Conservation (phyloP, 78 protist species). For the Isochrysis galbana region DNA sequence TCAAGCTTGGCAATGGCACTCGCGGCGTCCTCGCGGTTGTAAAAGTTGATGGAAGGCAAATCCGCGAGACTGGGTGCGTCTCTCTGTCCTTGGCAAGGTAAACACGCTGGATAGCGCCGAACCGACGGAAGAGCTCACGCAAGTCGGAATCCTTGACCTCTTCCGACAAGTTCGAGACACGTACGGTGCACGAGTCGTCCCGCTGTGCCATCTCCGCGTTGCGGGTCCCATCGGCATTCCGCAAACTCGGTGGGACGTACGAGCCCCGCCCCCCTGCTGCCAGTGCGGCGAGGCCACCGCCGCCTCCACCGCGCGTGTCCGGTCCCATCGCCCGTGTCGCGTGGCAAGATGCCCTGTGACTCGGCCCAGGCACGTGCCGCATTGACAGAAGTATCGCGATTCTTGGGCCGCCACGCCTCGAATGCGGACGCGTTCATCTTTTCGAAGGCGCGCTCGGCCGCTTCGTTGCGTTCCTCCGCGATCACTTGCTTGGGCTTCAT, state of each 20-base stretch:
- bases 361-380: constrained; percentile 10
- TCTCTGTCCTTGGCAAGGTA: constrained; percentile 55
- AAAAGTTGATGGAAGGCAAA: constrained; percentile 59
- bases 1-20: constrained; percentile 38
- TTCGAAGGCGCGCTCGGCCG: constrained; percentile 17
- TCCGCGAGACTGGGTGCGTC: constrained; percentile 52
- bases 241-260: constrained; percentile 21
- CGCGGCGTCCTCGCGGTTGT: constrained; percentile 42
- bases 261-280: not conserved
- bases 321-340: not conserved
- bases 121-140: constrained; percentile 60
- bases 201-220: not conserved
- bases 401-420: constrained; percentile 18
- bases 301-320: not conserved
- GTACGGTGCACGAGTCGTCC: constrained; percentile 51
- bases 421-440: not conserved
- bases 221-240: constrained; percentile 25
- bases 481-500: not conserved
- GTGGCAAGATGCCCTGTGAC: not conserved
- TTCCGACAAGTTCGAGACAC: constrained; percentile 62
- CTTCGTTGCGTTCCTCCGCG: not conserved
- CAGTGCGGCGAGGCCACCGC: not conserved
- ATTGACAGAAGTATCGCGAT: not conserved
- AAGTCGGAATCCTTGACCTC: constrained; percentile 56
- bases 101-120: constrained; percentile 46